A percentile compares a stretch with the other conserved stretches of the same genome.
phyloP scores from a whole-genome alignment of 768 basidiomycete species.

The Lentinula sp. region DNA sequence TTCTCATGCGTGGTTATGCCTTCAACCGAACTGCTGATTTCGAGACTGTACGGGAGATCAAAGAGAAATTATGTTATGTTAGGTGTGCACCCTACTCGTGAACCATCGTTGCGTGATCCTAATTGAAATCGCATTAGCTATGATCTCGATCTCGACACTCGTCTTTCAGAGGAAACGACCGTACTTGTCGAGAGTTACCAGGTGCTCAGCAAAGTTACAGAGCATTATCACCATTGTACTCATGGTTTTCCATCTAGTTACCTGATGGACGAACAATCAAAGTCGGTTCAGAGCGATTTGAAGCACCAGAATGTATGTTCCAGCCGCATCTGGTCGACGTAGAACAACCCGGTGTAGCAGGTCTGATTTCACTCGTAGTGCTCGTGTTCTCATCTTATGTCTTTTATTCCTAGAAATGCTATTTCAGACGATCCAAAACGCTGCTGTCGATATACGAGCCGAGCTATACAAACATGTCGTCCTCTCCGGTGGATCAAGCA shows the following conservation, averaged over 20 bases:
- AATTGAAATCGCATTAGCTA: conserved; percentile 47
- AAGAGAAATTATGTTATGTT: conserved; percentile 98
- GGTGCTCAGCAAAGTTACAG: conserved; percentile 35
- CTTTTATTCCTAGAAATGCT: conserved; percentile 67
- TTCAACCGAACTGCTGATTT: conserved; percentile 99
- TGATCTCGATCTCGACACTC: conserved; percentile 93
- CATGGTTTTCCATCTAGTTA: conserved; percentile 40
- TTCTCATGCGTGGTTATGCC: conserved; percentile 99
- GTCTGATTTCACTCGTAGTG: conserved; percentile 31
- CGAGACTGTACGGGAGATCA: conserved; percentile 97
- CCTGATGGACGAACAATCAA: conserved; percentile 96
- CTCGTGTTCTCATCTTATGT: not conserved
- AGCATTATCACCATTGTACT: not conserved
- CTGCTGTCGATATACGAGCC: conserved; percentile 81
- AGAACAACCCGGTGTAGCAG: conserved; percentile 94
- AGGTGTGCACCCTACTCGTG: conserved; percentile 45
- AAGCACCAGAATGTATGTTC: conserved; percentile 99
- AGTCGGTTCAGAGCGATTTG: conserved; percentile 97
- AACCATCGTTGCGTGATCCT: not conserved
- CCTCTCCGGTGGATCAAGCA: conserved; percentile 94
- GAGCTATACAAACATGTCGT: conserved; percentile 99
- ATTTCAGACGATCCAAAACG: conserved; percentile 90
- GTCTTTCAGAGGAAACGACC: conserved; percentile 92
- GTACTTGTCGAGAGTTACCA: conserved; percentile 95
- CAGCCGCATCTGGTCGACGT: conserved; percentile 97